Conservation (phyloP, 495 filamentous ascomycete genomes). For the Penicillium canescens region DNA sequence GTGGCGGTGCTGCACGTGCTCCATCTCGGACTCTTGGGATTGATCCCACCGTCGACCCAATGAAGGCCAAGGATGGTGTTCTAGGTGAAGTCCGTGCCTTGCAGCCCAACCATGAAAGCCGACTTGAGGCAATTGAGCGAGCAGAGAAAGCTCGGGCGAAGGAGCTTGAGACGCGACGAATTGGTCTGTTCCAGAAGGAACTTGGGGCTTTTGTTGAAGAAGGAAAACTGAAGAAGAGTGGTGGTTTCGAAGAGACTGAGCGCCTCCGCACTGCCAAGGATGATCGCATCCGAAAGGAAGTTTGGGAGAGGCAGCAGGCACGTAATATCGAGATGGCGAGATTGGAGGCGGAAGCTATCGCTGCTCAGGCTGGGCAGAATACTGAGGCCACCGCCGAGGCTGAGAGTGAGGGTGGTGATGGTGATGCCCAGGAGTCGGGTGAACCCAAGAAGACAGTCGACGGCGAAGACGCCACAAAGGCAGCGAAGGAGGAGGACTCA, state of each 20-base stretch:
- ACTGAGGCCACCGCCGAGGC: too few species aligned
- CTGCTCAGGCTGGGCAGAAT: slow-evolving; percentile 18
- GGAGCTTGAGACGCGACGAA: slow-evolving; percentile 76
- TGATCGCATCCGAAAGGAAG: slow-evolving; percentile 80
- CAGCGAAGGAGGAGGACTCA: slow-evolving; percentile 6
- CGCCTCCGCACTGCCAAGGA: slow-evolving; percentile 81
- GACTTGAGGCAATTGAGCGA: slow-evolving; percentile 92
- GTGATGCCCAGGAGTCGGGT: neutral
- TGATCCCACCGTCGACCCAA: slow-evolving; percentile 68
- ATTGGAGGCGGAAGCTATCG: slow-evolving; percentile 25
- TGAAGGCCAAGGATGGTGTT: slow-evolving; percentile 83
- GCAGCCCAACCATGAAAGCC: slow-evolving; percentile 90
- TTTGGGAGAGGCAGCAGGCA: slow-evolving; percentile 71
- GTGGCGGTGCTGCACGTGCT: slow-evolving; percentile 43
- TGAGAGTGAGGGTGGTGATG: slow-evolving; percentile 11
- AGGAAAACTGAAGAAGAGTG: slow-evolving; percentile 90
- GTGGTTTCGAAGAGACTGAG: slow-evolving; percentile 92
- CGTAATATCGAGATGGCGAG: slow-evolving; percentile 46
- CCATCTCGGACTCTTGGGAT: slow-evolving; percentile 63
- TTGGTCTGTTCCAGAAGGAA: slow-evolving; percentile 86
- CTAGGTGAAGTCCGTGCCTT: slow-evolving; percentile 91
- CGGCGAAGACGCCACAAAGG: slow-evolving; percentile 1
- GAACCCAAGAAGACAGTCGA: slow-evolving; percentile 4
- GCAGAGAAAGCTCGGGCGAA: slow-evolving; percentile 86
- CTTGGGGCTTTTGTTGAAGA: slow-evolving; percentile 86